Conservation (phyloP, 192 early-diverging fungal species). For the Gryganskiella cystojenkinii region DNA sequence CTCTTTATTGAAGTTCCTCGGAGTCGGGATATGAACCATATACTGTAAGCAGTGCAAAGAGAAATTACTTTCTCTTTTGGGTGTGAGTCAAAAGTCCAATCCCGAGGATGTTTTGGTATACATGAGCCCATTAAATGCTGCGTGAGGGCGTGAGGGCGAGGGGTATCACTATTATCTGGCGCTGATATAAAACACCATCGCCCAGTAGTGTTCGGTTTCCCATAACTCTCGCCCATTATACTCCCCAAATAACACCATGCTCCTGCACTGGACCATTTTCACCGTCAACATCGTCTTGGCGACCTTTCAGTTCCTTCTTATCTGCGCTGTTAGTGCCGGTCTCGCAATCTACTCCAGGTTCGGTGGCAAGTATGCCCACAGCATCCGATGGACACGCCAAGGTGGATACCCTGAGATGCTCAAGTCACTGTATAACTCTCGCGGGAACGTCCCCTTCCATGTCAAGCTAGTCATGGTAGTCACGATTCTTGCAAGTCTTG, state of each 20-base stretch:
- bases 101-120: no score
- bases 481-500: not conserved
- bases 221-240: no score
- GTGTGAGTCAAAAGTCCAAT: no score
- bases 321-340: not conserved
- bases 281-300: constrained; percentile 2
- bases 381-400: constrained; percentile 24
- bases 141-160: no score
- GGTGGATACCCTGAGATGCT: constrained; percentile 21
- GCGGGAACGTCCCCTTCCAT: not conserved
- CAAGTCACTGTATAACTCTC: not conserved
- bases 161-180: no score
- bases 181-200: no score
- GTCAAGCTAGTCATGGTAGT: not conserved
- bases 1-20: no score
- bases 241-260: constrained; percentile 17
- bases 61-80: no score
- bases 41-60: no score
- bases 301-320: constrained; percentile 3
- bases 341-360: constrained; percentile 19
- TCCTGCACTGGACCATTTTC: constrained; percentile 9
- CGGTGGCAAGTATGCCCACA: constrained; percentile 15
- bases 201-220: no score
- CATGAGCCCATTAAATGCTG: no score
- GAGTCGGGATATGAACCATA: no score